A percentile compares a stretch with the other conserved stretches of the same genome.
These are phyloP conservation scores for Ganoderma lingzhi DNA, from an alignment of 1,284 basidiomycete species.

Conservation along the genomic window DNA sequence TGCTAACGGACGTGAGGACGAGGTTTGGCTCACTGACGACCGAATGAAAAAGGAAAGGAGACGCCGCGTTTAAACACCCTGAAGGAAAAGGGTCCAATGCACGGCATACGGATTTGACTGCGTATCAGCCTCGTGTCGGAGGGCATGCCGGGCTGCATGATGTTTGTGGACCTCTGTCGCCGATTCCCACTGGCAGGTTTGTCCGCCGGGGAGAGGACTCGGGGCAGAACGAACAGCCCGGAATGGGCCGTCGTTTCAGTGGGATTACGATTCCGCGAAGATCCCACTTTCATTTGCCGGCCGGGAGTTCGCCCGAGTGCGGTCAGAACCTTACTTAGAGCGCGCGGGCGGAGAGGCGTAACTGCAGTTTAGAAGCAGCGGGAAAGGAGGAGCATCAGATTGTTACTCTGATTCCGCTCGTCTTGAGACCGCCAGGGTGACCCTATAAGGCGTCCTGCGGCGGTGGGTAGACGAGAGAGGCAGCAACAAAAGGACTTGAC, in stretches of 20 bases:
- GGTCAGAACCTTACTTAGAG: conserved; percentile 13
- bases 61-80: conserved; percentile 32
- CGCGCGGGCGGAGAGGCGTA: conserved; percentile 25
- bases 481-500: background rate
- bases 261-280: conserved; percentile 28
- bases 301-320: conserved; percentile 33
- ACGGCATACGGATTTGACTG: conserved; percentile 22
- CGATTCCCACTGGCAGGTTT: conserved; percentile 18
- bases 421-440: background rate
- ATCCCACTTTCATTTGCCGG: conserved; percentile 31
- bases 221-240: conserved; percentile 20
- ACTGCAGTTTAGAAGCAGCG: conserved; percentile 15
- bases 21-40: conserved; percentile 24
- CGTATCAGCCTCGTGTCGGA: conserved; percentile 29
- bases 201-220: conserved; percentile 20
- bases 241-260: conserved; percentile 23
- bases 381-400: conserved; percentile 5
- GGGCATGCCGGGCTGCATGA: conserved; percentile 26
- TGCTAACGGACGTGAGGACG: conserved; percentile 23
- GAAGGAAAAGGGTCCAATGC: conserved; percentile 22
- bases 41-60: conserved; percentile 23
- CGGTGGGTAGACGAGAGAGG: conserved; percentile 2
- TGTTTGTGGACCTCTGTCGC: conserved; percentile 25
- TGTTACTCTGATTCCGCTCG: background rate
- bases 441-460: background rate